Base-by-base conservation (phyloP, 2,329 filamentous ascomycete species). In the Pseudophaeomoniella oleicola region DNA sequence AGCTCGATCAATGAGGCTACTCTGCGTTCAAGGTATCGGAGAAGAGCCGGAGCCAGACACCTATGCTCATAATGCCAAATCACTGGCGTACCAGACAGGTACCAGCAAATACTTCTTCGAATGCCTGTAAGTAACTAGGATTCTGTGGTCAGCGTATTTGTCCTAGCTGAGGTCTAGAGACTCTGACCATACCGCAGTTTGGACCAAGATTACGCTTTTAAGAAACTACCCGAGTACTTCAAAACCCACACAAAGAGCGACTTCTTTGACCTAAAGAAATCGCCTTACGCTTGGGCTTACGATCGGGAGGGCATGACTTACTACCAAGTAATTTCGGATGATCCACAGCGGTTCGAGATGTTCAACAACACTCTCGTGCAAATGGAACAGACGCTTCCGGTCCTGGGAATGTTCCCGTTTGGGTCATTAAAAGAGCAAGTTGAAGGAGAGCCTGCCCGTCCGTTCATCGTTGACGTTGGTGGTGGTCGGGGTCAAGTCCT, bases 1-100 rank as follows among this genome's bases (percentile, higher is more conserved):
- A 51, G 49, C 38, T 13, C 47, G 49, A 13, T 42, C 50, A 32
- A 51, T 53, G 46, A 39, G 50, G 19, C 42, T 52, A 19, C 39
- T 50, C 15, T 47, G 43, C n/a, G 44, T 46, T 2, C 48, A 44
- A 12, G 46, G 49, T 34, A 50, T 54, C 22, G 42, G 49, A 14
- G 37, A 45, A 5, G 42, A 48, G 32, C 37, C 42, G 16, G 44
- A 39, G 3, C 48, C 45, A 13, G 40, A 52, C 36, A 39, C 37
- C n/a, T 54, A 51, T 35, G 37, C 44, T 3, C 51, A 54, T 34
- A 53, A 46, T 2, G 37, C 37, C 1, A 45, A 42, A 22, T 52
- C 50, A 9, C 38, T 52, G 5, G 51, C 45, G 4, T 52, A 52
- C 32, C 37, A 52, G 10, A 15, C 30, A 13, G 48, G 49, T 15